Evolutionary conservation across 441 rosid species (phyloP).

Genomic region (Pelargonium citronellum): DNA sequence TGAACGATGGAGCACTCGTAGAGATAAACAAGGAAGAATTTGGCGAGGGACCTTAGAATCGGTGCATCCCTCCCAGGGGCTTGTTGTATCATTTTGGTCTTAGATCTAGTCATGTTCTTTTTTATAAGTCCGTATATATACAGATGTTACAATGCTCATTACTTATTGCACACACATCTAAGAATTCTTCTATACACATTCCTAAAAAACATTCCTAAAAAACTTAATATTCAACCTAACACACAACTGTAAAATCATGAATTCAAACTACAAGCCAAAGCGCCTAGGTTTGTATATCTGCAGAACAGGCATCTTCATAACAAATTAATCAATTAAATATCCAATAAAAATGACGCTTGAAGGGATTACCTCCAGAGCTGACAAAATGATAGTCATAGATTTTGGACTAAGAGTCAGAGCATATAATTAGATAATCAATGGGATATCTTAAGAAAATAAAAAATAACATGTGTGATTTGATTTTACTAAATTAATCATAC

Average conservation of each 20-base stretch:
- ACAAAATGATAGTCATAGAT: not conserved
- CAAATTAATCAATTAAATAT: not conserved
- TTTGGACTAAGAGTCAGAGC: not conserved
- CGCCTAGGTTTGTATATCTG: too few species aligned
- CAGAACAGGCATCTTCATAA: not conserved
- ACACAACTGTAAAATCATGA: not conserved
- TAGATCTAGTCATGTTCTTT: not conserved
- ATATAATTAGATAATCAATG: not conserved
- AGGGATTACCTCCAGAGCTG: not conserved
- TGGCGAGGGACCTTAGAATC: not conserved
- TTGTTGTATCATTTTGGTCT: not conserved
- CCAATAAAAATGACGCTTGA: not conserved
- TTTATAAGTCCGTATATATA: not conserved
- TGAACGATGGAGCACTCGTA: constrained; percentile 18
- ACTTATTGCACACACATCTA: too few species aligned
- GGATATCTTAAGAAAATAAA: not conserved
- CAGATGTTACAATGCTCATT: too few species aligned
- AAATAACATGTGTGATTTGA: not conserved
- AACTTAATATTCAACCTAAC: not conserved
- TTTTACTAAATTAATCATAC: not conserved
- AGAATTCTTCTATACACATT: too few species aligned
- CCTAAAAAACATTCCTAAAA: too few species aligned
- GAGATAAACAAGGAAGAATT: constrained; percentile 15
- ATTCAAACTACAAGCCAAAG: too few species aligned
- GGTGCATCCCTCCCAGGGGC: not conserved